A percentile compares a stretch with the other conserved stretches of the same genome.
phyloP scores from a whole-genome alignment of 2,329 filamentous ascomycete genomes.

The Aspergillus amoenus region DNA sequence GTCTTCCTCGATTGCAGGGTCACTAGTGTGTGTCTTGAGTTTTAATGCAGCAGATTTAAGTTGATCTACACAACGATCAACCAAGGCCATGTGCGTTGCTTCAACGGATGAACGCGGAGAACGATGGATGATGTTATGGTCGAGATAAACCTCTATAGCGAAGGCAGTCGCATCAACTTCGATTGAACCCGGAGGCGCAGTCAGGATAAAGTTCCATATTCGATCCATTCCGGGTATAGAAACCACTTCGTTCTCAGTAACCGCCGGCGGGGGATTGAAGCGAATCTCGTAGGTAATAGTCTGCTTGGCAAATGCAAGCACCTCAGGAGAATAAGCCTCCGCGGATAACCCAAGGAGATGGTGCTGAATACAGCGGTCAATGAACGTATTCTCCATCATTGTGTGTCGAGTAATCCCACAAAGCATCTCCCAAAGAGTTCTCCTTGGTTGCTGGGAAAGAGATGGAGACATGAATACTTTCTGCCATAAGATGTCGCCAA shows the following conservation, averaged over 20 bases:
- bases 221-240: constrained; percentile 60
- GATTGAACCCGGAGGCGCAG: constrained; percentile 63
- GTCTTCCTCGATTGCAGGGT: constrained; percentile 48
- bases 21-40: constrained; percentile 52
- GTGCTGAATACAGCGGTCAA: constrained; percentile 45
- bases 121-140: constrained; percentile 44
- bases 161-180: constrained; percentile 67
- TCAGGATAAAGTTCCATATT: constrained; percentile 80
- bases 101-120: constrained; percentile 50
- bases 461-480: constrained; percentile 67
- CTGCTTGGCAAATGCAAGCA: constrained; percentile 45
- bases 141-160: constrained; percentile 73
- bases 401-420: constrained; percentile 36
- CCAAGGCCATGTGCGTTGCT: constrained; percentile 66
- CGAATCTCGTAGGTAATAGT: constrained; percentile 51
- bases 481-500: constrained; percentile 69
- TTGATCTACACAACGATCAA: constrained; percentile 71
- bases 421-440: constrained; percentile 69
- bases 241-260: constrained; percentile 41
- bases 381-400: constrained; percentile 36
- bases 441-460: constrained; percentile 60
- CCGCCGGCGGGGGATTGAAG: constrained; percentile 54
- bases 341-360: constrained; percentile 43
- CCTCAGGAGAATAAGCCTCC: constrained; percentile 37
- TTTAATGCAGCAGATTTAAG: constrained; percentile 62